These are phyloP conservation scores for Begonia loranthoides DNA, from an alignment of 306 rosid species.

Conservation along the genomic window DNA sequence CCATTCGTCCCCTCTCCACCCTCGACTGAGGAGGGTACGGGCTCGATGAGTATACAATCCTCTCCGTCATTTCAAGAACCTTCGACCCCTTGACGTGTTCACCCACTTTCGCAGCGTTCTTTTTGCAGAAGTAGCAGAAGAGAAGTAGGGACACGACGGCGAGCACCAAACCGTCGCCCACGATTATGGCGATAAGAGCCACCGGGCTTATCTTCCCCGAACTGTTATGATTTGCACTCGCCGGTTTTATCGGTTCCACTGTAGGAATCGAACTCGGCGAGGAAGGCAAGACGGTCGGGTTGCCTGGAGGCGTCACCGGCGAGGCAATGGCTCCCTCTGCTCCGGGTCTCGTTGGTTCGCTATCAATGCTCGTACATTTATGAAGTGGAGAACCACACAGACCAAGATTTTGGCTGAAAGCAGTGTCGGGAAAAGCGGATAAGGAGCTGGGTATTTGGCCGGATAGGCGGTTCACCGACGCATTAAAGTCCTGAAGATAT, in stretches of 20 bases:
- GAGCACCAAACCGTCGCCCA: conserved; percentile 50
- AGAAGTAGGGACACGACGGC: conserved; percentile 44
- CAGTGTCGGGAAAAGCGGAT: conserved; percentile 37
- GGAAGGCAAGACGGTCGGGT: conserved; percentile 30
- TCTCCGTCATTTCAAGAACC: conserved; percentile 40
- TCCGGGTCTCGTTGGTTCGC: conserved; percentile 58
- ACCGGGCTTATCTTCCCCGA: conserved; percentile 24
- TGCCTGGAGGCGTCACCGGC: conserved; percentile 26
- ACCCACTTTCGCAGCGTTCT: conserved; percentile 20
- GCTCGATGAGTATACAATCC: conserved; percentile 72
- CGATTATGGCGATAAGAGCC: conserved; percentile 43
- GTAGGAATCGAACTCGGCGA: conserved; percentile 56
- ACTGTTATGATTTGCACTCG: conserved; percentile 8
- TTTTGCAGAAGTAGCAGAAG: conserved; percentile 58
- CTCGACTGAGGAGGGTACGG: conserved; percentile 60
- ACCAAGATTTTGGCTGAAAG: conserved; percentile 35
- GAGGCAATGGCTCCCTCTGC: conserved; percentile 65
- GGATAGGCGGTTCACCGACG: conserved; percentile 40
- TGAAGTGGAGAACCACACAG: conserved; percentile 56
- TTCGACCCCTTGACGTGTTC: conserved; percentile 33
- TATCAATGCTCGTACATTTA: conserved; percentile 18
- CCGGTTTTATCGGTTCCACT: conserved; percentile 7
- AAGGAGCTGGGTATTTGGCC: conserved; percentile 52
- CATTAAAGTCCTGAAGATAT: conserved; percentile 46
- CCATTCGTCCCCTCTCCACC: conserved; percentile 47